Base-by-base conservation (phyloP, 2,329 filamentous ascomycete species). In the Ophiocordyceps sinensis region DNA sequence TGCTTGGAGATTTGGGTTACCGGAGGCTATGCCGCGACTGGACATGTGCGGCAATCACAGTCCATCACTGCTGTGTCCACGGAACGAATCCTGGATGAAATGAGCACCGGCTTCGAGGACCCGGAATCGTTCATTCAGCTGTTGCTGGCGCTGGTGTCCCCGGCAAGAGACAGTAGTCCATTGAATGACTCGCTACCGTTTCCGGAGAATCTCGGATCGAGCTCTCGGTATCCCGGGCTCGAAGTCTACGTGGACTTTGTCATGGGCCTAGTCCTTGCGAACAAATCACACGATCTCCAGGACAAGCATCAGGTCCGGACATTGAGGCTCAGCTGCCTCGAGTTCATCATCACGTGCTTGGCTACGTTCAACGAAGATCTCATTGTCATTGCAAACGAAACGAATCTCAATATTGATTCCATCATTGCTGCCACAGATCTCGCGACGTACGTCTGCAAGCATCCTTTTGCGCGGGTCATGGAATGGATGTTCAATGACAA, bases 401-500 rank as follows among this genome's bases (percentile, higher is more conserved):
- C 85, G 2, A 82, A 74, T 45, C 69, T 93, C 28, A 67, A 75
- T 23, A 78, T 94, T 14, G 87, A 95, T 56, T 64, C 73, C 10
- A 75, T 82, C 14, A 85, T 94, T 48, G 73, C 73, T 35, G 73
- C 85, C 4, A 82, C 80, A 3, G 83, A 84, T 42, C 67, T 96
- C 5, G 76, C 79, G 39, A 73, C 75, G 6, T 99, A 98, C 56
- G 78, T 91, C 44, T 77, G 79, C 21, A 73, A 94, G 41, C 93
- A 98, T 62, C 89, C 93, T 0, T 98, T 96, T 54, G 79, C 85
- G 3, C 78, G 93, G 44, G 81, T 94, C 14, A 95, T 96, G 84
- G 91, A 98, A 56, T 96, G 91, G 87, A 76, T 98, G 62, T 94
- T 94, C 61, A 95, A 94, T 55, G 85, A 93, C 53, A 85, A 82